Percentiles rank a stretch among this genome's conserved stretches.
Conservation (phyloP, 805 yeast genomes). For the Hyphopichia homilentoma region DNA sequence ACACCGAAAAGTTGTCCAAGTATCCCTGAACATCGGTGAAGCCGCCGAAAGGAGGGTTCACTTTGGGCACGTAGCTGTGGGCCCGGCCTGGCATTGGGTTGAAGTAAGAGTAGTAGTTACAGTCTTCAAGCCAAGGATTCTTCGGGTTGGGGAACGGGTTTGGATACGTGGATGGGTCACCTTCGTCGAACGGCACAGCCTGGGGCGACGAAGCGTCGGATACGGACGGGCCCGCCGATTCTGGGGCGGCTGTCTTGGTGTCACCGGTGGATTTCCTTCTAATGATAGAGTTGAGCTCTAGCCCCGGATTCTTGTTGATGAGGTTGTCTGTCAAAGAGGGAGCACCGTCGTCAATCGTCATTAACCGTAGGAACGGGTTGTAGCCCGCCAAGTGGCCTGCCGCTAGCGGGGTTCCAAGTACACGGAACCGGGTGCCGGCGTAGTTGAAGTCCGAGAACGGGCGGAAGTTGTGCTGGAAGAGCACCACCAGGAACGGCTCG, state of each 20-base stretch:
- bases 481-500: conserved; percentile 19
- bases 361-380: conserved; percentile 30
- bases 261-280: not conserved
- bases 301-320: conserved; percentile 25
- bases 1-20: conserved; percentile 11
- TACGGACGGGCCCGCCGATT: not conserved
- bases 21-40: conserved; percentile 27
- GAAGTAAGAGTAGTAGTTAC: conserved; percentile 4
- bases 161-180: conserved; percentile 9
- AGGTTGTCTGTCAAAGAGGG: conserved; percentile 35
- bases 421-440: conserved; percentile 33
- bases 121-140: conserved; percentile 20
- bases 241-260: not conserved
- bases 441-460: conserved; percentile 39
- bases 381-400: conserved; percentile 25
- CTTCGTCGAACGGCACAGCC: not conserved
- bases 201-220: no score
- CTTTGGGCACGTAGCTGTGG: conserved; percentile 19
- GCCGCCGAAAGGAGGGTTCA: conserved; percentile 37
- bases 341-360: conserved; percentile 29
- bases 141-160: conserved; percentile 31
- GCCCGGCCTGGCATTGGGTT: not conserved
- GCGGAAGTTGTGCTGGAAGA: conserved; percentile 32
- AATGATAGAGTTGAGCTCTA: conserved; percentile 17
- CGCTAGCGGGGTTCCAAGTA: conserved; percentile 32